Base-by-base conservation (phyloP, 2,329 filamentous ascomycete genomes). In the Trichothecium roseum region DNA sequence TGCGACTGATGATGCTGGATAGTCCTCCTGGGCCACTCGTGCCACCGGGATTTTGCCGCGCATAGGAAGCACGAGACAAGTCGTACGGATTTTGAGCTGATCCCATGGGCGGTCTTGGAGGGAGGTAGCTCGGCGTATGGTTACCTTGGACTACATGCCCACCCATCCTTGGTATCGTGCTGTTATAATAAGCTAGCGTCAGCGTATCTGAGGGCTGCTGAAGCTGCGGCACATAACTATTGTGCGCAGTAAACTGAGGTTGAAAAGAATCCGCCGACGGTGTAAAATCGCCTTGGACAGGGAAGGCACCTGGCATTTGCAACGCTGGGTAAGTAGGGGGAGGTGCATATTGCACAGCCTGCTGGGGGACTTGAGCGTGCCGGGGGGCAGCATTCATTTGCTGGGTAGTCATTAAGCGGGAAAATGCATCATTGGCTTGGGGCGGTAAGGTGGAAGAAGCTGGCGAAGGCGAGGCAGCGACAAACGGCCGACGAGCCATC, bases 1-100 rank as follows among this genome's bases (percentile, higher is more conserved):
- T 63, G n/a, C 36, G 58, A 26, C 48, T 45, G 37, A 68, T 63
- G 16, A 64, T 48, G 30, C 55, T 45, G 6, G 46, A 35, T 27
- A 66, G 46, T 13, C 20, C 20, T 6, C 20, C 20, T 24, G 20
- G 6, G 10, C 20, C 37, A 14, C 33, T 28, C 8, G 36, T 28
- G 4, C 32, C 34, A 16, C 22, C 24, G n/a, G 18, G 9, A 22
- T 18, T 32, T 18, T 32, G 31, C 8, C 10, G 20, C n/a, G 24
- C n/a, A 12, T 5, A 35, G 15, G 10, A 6, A 24, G 20, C 20
- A 26, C 34, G 20, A 28, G 15, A 24, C 20, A 24, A 24, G 10
- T 24, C 20, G 20, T 24, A 24, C 20, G 20, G 20, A 10, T 24
- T 24, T 10, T 24, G 8, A 13, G 34, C 20, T 26, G 31, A 33